Percentiles rank a stretch among this genome's conserved stretches.
These are phyloP conservation scores for Ceratocystis diversiconidia DNA, from an alignment of 2,329 filamentous ascomycete species.

Conservation along the genomic window DNA sequence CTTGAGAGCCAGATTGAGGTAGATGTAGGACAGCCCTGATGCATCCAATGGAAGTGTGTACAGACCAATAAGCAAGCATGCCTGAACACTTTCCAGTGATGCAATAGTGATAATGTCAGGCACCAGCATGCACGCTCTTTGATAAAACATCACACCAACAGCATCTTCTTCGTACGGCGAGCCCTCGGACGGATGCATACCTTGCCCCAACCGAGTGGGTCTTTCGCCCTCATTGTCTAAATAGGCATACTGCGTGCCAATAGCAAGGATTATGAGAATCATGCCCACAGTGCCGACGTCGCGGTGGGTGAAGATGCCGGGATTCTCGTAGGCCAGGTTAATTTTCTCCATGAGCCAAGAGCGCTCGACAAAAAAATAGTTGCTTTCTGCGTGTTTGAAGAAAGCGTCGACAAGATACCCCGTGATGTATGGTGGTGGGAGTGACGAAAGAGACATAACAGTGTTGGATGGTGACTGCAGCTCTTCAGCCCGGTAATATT, in stretches of 20 bases:
- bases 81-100: conserved; percentile 44
- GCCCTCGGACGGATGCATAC: conserved; percentile 21
- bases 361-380: conserved; percentile 35
- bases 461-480: conserved; percentile 30
- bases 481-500: conserved; percentile 34
- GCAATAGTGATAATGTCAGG: conserved; percentile 43
- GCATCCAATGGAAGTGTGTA: conserved; percentile 42
- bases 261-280: conserved; percentile 34
- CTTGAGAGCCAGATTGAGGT: conserved; percentile 41
- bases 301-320: conserved; percentile 27
- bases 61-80: conserved; percentile 40
- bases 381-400: conserved; percentile 34
- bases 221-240: conserved; percentile 24
- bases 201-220: conserved; percentile 19
- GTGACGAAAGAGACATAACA: conserved; percentile 27
- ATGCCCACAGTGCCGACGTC: conserved; percentile 32
- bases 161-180: conserved; percentile 34
- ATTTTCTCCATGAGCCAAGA: conserved; percentile 31
- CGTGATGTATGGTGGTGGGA: conserved; percentile 34
- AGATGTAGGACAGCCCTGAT: conserved; percentile 42
- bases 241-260: conserved; percentile 38
- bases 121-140: conserved; percentile 39
- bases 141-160: conserved; percentile 42
- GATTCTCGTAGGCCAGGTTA: conserved; percentile 29
- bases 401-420: conserved; percentile 34